phyloP scores from a whole-genome alignment of 352 stramenopile genomes.

The Elongisporangium anandrum region DNA sequence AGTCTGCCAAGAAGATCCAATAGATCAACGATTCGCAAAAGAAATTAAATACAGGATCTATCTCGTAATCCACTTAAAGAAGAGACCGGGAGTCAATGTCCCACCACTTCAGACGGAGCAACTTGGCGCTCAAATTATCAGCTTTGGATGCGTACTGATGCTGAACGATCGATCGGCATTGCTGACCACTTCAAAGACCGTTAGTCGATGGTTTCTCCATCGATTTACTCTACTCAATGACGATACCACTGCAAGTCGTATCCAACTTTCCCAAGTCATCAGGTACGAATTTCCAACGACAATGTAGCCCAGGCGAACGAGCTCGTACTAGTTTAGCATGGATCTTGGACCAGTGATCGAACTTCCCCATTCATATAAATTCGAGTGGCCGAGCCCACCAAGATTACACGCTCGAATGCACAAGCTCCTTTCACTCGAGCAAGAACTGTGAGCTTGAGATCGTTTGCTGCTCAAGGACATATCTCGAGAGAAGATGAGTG shows the following conservation, averaged over 20 bases:
- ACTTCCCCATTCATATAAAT: not conserved
- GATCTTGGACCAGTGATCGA: not conserved
- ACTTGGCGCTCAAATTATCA: no score
- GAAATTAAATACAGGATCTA: no score
- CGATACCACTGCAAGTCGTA: not conserved
- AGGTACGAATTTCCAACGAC: constrained; percentile 5
- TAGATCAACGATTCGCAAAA: no score
- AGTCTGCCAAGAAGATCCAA: no score
- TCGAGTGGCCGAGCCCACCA: constrained; percentile 15
- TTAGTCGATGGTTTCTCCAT: not conserved
- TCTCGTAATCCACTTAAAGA: no score
- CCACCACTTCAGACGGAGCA: no score
- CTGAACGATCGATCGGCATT: no score
- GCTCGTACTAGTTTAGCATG: constrained; percentile 5
- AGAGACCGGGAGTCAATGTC: no score
- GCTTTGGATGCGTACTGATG: no score
- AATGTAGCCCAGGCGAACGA: constrained; percentile 11
- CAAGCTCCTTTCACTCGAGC: constrained; percentile 12
- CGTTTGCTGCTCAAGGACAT: not conserved
- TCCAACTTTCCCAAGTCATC: not conserved
- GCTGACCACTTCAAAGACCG: not conserved
- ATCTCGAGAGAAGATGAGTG: constrained; percentile 17
- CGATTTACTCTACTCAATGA: not conserved
- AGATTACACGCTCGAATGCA: constrained; percentile 19
- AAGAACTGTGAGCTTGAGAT: constrained; percentile 6